phyloP scores from a whole-genome alignment of 345 rosid genomes.

The Heritiera fomes region DNA sequence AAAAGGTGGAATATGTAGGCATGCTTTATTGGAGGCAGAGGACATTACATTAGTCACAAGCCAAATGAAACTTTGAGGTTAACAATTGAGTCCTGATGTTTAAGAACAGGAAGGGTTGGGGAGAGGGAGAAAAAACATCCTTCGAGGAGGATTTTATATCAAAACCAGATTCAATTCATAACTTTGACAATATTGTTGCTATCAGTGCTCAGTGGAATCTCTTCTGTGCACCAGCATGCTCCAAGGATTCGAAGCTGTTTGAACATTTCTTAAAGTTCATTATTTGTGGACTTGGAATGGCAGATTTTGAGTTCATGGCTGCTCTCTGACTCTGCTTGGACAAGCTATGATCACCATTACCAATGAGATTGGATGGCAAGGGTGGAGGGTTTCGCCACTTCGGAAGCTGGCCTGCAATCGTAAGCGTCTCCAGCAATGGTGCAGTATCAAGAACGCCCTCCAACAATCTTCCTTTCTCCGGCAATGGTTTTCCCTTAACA shows the following conservation, averaged over 20 bases:
- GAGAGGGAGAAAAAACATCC: not conserved
- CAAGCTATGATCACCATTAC: not conserved
- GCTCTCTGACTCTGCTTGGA: not conserved
- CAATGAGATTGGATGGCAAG: not conserved
- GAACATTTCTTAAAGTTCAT: not conserved
- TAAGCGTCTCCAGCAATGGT: conserved; percentile 38
- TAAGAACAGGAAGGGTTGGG: no score
- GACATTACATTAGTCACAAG: not conserved
- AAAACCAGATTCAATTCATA: not conserved
- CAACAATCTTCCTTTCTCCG: conserved; percentile 47
- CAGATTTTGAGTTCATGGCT: not conserved
- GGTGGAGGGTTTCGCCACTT: conserved; percentile 54
- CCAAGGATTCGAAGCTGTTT: not conserved
- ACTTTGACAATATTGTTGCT: not conserved
- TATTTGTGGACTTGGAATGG: not conserved
- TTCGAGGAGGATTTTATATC: not conserved
- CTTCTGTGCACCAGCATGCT: not conserved
- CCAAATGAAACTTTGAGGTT: not conserved
- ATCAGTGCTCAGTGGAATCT: not conserved
- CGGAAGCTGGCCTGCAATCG: conserved; percentile 40
- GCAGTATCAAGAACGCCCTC: conserved; percentile 41
- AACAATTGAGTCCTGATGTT: not conserved
- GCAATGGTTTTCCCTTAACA: conserved; percentile 35
- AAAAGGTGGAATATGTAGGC: no score
- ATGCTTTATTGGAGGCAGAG: not conserved